A percentile compares a stretch with the other conserved stretches of the same genome.
Conservation (phyloP, 176 grass and related monocot genomes). For the Melocanna baccifera region DNA sequence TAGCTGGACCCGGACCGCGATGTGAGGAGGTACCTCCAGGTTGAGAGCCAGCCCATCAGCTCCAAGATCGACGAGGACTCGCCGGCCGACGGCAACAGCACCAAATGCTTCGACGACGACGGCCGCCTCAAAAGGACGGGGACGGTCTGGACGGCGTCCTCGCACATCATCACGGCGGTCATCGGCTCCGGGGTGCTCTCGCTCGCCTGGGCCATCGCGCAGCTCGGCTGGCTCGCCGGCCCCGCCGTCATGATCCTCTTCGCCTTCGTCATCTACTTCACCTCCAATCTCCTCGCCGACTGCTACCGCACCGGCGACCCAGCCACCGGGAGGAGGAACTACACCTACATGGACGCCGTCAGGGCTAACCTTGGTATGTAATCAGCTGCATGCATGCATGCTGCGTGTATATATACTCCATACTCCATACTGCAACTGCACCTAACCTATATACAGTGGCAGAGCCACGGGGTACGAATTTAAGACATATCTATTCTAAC, state of each 20-base stretch:
- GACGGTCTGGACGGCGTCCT: slow-evolving; percentile 47
- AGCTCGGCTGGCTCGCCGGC: slow-evolving; percentile 54
- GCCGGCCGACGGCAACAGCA: neutral
- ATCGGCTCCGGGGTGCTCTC: slow-evolving; percentile 60
- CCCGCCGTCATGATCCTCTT: slow-evolving; percentile 55
- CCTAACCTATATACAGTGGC: too few relatives aligned
- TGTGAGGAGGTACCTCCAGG: slow-evolving; percentile 53
- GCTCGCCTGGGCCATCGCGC: slow-evolving; percentile 51
- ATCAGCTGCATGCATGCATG: too few relatives aligned
- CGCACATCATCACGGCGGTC: slow-evolving; percentile 66
- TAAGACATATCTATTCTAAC: too few relatives aligned
- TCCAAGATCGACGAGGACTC: slow-evolving; percentile 22
- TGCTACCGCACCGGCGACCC: slow-evolving; percentile 55
- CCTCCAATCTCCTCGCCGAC: slow-evolving; percentile 43
- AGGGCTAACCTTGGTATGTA: slow-evolving; percentile 17
- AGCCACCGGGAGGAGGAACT: slow-evolving; percentile 44
- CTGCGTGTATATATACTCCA: too few relatives aligned
- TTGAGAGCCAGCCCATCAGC: slow-evolving; percentile 32
- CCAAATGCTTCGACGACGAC: slow-evolving; percentile 57
- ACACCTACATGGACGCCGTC: slow-evolving; percentile 72
- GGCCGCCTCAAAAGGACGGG: slow-evolving; percentile 49
- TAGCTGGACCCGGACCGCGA: slow-evolving; percentile 48
- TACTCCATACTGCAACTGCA: too few relatives aligned
- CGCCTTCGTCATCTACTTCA: slow-evolving; percentile 48
- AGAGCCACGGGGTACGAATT: too few relatives aligned